Percentiles rank a stretch among this genome's conserved stretches.
Conservation (phyloP, 805 yeast genomes). For the Saccharomycopsis sp. region DNA sequence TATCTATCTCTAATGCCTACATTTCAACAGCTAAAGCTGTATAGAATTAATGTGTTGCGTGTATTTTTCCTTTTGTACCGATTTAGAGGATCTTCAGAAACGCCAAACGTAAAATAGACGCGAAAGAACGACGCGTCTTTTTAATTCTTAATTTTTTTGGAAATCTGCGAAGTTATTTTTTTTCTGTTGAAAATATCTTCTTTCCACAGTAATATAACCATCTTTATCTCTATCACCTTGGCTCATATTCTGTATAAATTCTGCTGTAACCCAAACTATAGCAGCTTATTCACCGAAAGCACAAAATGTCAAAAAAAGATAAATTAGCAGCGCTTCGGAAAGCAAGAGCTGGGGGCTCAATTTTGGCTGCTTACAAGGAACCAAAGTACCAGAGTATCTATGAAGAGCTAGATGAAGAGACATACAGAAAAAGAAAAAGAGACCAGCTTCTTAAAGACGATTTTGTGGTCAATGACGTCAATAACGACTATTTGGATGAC, state of each 20-base stretch:
- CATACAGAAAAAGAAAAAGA: constrained; percentile 69
- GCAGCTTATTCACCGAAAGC: not conserved
- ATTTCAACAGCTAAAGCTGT: no score
- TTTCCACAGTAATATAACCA: no score
- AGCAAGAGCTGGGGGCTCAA: constrained; percentile 54
- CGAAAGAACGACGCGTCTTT: no score
- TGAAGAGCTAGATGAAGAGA: constrained; percentile 81
- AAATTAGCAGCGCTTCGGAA: constrained; percentile 57
- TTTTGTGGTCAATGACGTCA: constrained; percentile 90
- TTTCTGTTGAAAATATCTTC: no score
- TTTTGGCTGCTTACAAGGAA: constrained; percentile 39
- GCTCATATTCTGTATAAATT: not conserved
- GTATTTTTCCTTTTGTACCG: no score
- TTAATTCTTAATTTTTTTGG: no score
- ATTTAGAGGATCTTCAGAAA: no score
- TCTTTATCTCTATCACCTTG: no score
- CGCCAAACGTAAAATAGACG: no score
- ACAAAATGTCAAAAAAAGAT: constrained; percentile 32
- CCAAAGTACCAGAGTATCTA: constrained; percentile 56
- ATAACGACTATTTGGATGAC: constrained; percentile 88
- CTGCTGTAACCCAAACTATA: not conserved
- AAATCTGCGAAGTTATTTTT: no score
- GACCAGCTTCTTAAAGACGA: constrained; percentile 81
- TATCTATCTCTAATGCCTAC: no score
- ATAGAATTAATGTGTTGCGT: no score